phyloP scores from a whole-genome alignment of 2,329 filamentous ascomycete species.

The Sporothrix dimorphospora region DNA sequence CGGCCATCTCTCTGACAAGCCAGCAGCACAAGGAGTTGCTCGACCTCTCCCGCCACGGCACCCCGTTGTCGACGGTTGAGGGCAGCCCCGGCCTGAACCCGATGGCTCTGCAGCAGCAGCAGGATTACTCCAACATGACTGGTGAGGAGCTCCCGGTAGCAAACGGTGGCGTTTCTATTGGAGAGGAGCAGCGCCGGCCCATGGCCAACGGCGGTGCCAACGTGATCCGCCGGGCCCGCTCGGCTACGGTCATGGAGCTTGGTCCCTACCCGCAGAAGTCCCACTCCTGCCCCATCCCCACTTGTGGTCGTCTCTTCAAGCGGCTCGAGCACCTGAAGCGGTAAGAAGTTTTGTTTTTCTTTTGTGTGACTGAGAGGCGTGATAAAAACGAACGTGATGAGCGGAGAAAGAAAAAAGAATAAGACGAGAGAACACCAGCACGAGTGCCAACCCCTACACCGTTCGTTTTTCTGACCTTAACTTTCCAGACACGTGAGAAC shows the following conservation, averaged over 20 bases:
- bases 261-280: constrained; percentile 97
- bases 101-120: constrained; percentile 60
- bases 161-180: constrained; percentile 55
- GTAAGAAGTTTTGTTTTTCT: constrained; percentile 65
- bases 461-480: constrained; percentile 51
- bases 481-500: constrained; percentile 90
- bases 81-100: constrained; percentile 77
- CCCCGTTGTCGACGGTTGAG: constrained; percentile 83
- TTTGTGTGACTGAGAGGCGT: constrained; percentile 26
- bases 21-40: constrained; percentile 78
- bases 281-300: constrained; percentile 98
- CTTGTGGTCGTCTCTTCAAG: constrained; percentile 97
- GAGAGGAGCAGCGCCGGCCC: constrained; percentile 67
- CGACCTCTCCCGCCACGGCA: constrained; percentile 85
- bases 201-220: constrained; percentile 68
- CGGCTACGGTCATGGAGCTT: constrained; percentile 94
- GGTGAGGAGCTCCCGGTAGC: constrained; percentile 61
- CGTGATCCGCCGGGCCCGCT: constrained; percentile 85
- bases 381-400: constrained; percentile 27
- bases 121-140: constrained; percentile 67
- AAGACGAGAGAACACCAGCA: background rate
- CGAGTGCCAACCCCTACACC: constrained; percentile 36
- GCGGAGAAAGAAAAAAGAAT: background rate
- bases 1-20: constrained; percentile 63
- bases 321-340: constrained; percentile 98